phyloP scores from a whole-genome alignment of 257 asterid species.

The Gardenia jasminoides region DNA sequence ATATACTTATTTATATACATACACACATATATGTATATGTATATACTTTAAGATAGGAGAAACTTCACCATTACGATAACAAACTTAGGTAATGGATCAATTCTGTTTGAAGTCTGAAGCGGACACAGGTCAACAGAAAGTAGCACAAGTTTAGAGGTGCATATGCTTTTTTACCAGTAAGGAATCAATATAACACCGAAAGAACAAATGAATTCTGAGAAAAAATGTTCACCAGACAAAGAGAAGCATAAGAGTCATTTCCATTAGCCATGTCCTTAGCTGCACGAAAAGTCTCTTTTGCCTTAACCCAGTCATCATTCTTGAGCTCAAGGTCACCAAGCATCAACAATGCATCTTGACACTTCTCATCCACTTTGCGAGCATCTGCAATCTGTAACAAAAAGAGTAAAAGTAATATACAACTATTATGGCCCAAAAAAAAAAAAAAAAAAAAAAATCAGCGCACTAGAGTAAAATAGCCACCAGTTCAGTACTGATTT shows the following conservation, averaged over 20 bases:
- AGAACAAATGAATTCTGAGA: neutral
- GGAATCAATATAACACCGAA: neutral
- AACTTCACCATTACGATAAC: neutral
- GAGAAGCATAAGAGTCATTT: slow-evolving; percentile 90
- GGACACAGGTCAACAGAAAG: neutral
- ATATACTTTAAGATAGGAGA: no score
- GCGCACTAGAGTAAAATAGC: slow-evolving; percentile 25
- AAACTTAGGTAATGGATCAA: neutral
- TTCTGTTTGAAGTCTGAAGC: neutral
- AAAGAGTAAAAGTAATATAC: slow-evolving; percentile 15
- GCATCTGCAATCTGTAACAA: slow-evolving; percentile 77
- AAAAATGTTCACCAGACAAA: slow-evolving; percentile 72
- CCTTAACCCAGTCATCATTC: slow-evolving; percentile 99
- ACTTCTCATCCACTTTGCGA: slow-evolving; percentile 83
- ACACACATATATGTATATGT: no score
- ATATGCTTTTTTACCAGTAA: neutral
- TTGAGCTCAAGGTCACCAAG: slow-evolving; percentile 98
- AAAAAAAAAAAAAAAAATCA: slow-evolving; percentile 5
- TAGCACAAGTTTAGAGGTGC: neutral
- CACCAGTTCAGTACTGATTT: slow-evolving; percentile 87
- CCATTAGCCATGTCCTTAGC: slow-evolving; percentile 78
- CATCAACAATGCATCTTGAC: slow-evolving; percentile 88
- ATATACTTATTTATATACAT: no score
- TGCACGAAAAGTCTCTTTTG: slow-evolving; percentile 86
- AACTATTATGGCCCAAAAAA: neutral